A percentile compares a stretch with the other conserved stretches of the same genome.
These are phyloP conservation scores for Aureobasidium sp. DNA, from an alignment of 2,329 filamentous ascomycete genomes.

Conservation along the genomic window DNA sequence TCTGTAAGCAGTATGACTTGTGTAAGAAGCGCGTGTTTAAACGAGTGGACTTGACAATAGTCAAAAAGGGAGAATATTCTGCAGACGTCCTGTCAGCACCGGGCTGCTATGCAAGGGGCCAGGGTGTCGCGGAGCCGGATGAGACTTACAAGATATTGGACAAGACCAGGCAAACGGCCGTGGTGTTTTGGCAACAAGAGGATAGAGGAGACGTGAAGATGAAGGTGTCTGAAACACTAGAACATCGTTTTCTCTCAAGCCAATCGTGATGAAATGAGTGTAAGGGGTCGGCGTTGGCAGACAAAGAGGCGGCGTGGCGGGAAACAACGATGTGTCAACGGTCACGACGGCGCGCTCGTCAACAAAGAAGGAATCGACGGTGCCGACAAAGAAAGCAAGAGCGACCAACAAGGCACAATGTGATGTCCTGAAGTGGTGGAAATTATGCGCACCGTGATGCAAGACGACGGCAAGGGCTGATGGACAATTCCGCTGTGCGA, in stretches of 20 bases:
- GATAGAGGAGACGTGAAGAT: neutral
- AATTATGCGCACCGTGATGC: neutral
- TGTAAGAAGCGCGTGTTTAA: slow-evolving; percentile 28
- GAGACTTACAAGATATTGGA: slow-evolving; percentile 5
- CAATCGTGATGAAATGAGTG: slow-evolving; percentile 10
- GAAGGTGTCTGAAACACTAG: slow-evolving; percentile 13
- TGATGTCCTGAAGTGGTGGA: slow-evolving; percentile 2
- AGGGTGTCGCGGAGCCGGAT: neutral
- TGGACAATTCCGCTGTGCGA: neutral
- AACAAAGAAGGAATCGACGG: slow-evolving; percentile 7
- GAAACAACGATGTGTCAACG: slow-evolving; percentile 10
- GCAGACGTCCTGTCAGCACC: slow-evolving; percentile 2
- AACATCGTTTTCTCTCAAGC: slow-evolving; percentile 10
- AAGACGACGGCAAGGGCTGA: neutral
- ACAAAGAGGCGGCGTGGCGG: slow-evolving; percentile 10
- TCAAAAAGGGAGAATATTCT: slow-evolving; percentile 19
- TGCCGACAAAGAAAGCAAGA: slow-evolving; percentile 7
- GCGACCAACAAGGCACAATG: slow-evolving; percentile 3
- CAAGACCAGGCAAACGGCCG: slow-evolving; percentile 1
- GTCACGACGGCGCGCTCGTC: slow-evolving; percentile 2
- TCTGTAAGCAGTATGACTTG: neutral
- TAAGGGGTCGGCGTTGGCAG: slow-evolving; percentile 8
- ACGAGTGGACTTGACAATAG: slow-evolving; percentile 44
- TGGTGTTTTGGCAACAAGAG: slow-evolving; percentile 6
- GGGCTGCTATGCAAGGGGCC: slow-evolving; percentile 5